Evolutionary conservation across 2,329 filamentous ascomycete species (phyloP).

Genomic region (Arthrobotrys iridis): DNA sequence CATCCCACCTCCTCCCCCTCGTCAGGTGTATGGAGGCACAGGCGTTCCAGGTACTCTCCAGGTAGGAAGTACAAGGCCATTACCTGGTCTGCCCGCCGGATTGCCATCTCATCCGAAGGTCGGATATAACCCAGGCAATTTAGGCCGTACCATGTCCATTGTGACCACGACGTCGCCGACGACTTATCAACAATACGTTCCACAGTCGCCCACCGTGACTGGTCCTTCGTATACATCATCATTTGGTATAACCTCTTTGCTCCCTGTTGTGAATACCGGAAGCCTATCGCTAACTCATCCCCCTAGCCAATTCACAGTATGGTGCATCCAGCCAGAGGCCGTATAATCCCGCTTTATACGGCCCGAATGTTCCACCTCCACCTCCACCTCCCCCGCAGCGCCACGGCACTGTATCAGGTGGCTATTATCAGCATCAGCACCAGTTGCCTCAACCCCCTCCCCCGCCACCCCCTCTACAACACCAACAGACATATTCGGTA

Average conservation of each 20-base stretch:
- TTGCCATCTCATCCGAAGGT: constrained; percentile 43
- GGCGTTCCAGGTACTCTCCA: constrained; percentile 31
- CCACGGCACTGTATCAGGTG: constrained; percentile 40
- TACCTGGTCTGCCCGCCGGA: constrained; percentile 36
- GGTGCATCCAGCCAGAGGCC: constrained; percentile 37
- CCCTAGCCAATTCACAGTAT: constrained; percentile 45
- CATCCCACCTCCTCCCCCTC: constrained; percentile 51
- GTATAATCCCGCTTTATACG: constrained; percentile 48
- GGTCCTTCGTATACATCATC: constrained; percentile 33
- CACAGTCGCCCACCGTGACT: constrained; percentile 51
- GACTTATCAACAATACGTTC: constrained; percentile 37
- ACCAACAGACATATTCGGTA: constrained; percentile 46
- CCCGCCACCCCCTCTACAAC: constrained; percentile 39
- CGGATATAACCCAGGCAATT: constrained; percentile 45
- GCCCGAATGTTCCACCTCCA: constrained; percentile 38
- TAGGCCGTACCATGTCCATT: constrained; percentile 48
- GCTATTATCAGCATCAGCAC: constrained; percentile 34
- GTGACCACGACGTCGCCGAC: constrained; percentile 38
- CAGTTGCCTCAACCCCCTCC: constrained; percentile 39
- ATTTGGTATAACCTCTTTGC: constrained; percentile 31
- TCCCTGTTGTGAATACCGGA: not conserved
- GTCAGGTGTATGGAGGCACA: constrained; percentile 42
- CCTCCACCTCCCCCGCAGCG: constrained; percentile 49
- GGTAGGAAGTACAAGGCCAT: constrained; percentile 24
- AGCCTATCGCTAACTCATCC: not conserved